Base-by-base conservation (phyloP, 257 asterid genomes). In the Petunia axillaris region DNA sequence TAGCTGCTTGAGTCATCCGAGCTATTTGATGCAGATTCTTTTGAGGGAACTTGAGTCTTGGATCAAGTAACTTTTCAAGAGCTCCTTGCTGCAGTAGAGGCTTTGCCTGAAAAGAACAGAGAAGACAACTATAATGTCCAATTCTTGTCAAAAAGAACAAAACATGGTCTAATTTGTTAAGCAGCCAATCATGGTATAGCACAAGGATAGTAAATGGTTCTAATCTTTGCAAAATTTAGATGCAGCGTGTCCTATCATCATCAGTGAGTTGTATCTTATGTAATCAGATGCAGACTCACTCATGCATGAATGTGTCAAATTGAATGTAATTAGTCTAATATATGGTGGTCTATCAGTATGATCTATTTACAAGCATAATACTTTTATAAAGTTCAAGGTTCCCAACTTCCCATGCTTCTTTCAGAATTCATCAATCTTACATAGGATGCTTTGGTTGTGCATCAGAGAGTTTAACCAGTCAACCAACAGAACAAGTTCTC, bases 61-160 rank as follows among this genome's bases (percentile, higher is more conserved):
- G 91, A 79, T 93, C 97, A 0, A 91, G 83, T 82, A 93, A 66
- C 14, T 87, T 85, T n/a, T 89, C 97, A 10, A 82, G 78, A 66
- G 80, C 48, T 82, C 91, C 95, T 86, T 88, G 92, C 74, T 87
- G 90, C 85, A 93, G 43, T 40, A 91, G 86, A 40, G 95, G 95
- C 86, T 93, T 90, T 59, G 93, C 97, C 97, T 93, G 80, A 8
- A 80, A 84, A 57, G 4, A 59, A 11, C 16, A 15, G 41, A 15
- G 4, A 79, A 77, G n/a, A 15, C 7, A 25, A 54, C 25, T 74
- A 73, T 76, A 59, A 63, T 40, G 48, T 68, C 37, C n/a, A 55
- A 8, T 7, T 63, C 36, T 78, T 46, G 13, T 64, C 63, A 46
- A 78, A 58, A 40, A 2, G 8, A 78, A 15, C 2, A 64, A 6